Base-by-base conservation (phyloP, 2,329 filamentous ascomycete genomes). In the Fusarium mexicanum region DNA sequence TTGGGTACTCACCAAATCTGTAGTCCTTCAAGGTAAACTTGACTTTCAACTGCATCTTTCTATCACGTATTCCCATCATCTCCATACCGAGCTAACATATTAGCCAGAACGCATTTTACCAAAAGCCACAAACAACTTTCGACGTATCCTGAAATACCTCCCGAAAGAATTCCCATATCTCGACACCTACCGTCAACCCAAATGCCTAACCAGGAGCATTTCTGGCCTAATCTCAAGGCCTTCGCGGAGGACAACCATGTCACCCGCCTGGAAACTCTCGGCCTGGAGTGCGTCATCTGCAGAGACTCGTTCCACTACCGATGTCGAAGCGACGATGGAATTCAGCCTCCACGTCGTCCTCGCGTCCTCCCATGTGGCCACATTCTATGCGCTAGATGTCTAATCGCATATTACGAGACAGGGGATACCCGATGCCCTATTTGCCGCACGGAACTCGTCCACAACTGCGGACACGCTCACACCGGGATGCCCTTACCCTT, bases 161-260 rank as follows among this genome's bases (percentile, higher is more conserved):
- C 8, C 0, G 29, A 33, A 50, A 33, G 5, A 18, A 4, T n/a
- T 24, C 29, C 29, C 47, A 50, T 22, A 16, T 22, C 3, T 3
- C 9, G 6, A 7, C 9, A 37, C 3, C 0, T 12, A 8, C 9
- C 5, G 4, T 24, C 7, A 0, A 24, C 16, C 3, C 10, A 9
- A 26, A 16, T 54, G 51, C 24, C 24, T 18, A 10, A 26, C 14
- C 35, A 29, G 24, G 51, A 54, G 35, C 14, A 29, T 11, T 54
- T 54, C 24, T 54, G 51, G 51, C 35, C 51, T 2, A 54, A 17
- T 17, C 51, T 54, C 10, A 54, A 40, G 35, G 35, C 20, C 14
- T 17, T 54, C 6, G n/a, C 10, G 5, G 10, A 54, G 24, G 22
- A 22, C 14, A 40, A 40, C 35, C 18, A 18, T 13, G 10, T 53